Evolutionary conservation across 306 rosid species (phyloP), one percentile per base, ranked within the genome.

Genomic region (Trifolium pratense): DNA sequence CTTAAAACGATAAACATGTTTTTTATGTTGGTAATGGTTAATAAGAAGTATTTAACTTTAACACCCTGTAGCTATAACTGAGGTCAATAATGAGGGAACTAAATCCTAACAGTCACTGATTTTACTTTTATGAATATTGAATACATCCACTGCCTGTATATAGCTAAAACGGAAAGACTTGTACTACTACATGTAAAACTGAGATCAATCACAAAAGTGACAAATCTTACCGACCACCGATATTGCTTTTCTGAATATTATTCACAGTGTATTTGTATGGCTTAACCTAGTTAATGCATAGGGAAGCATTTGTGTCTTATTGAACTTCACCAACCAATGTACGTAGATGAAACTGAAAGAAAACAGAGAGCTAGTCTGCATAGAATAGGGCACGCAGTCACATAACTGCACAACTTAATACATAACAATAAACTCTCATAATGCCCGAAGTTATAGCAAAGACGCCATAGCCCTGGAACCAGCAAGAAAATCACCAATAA

Each of bases 341-440:
- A 23, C 56, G 7, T 8, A 23, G 65, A 13, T 3, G 18, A 72
- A 64, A 31, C 31, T 56, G 59, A 63, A 45, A 46, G 60, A 18
- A 68, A 55, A 15, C 34, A 51, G 31, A 34, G 45, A 78, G n/a
- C 49, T 46, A 16, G 12, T 52, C 68, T 75, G 37, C 17, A 39
- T 42, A 37, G 71, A 70, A 79, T 18, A 61, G 55, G 56, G 74
- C 49, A 58, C 23, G 7, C 75, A 32, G n/a, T 65, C 60, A 57
- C 66, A 37, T 46, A 20, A 77, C 17, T 29, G 52, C 6, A 70
- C 14, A 59, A n/a, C 63, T 21, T 71, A 49, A 37, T 61, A 49
- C 14, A 62, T 21, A 64, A 39, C 57, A 71, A 42, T 56, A 56
- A 71, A 65, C 69, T 73, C 18, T 65, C 36, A 42, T 43, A 45